Evolutionary conservation across 176 grass and related monocot genomes (phyloP), one percentile per base, ranked within the genome.

Genomic region (Eragrostis curvula): DNA sequence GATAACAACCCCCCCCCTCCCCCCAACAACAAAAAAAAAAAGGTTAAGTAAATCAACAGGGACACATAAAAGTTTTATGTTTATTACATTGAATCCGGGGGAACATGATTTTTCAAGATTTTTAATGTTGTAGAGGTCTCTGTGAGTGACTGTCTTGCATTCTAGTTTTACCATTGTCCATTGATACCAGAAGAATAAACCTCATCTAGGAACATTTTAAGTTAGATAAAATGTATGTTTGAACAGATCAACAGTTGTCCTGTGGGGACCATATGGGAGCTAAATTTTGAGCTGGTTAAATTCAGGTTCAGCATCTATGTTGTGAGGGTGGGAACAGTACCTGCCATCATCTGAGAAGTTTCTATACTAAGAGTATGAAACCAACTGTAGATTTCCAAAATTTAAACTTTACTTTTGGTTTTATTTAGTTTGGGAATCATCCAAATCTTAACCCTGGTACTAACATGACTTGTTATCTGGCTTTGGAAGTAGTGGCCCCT

Each of bases 401-500:
- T 13, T 13, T 39, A 17, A 42, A 50, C 56, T 21, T 2, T 6
- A 46, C 9, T 14, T 80, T 59, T 11, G 5, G 36, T 75, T 53
- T 62, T 60, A 68, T 44, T 13, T 55, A 18, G n/a, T 74, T 69
- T 7, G 18, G 63, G 44, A 81, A 64, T 47, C 47, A 63, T 70
- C 20, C 0, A 6, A 13, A 29, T 75, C 44, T 79, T n/a, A 23
- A 52, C 27, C 12, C 21, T 9, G 12, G 28, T 24, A 59, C 64
- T 46, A 28, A 36, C 36, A 36, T 67, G 3, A 6, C 18, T 67
- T 23, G 9, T 47, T 5, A 50, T 63, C 45, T 62, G 70, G 27
- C 62, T 70, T 40, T 66, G 14, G 42, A 81, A 40, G 10, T 64
- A 55, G 5, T 70, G 11, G 2, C 10, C 68, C 29, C 51, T 32